phyloP scores from a whole-genome alignment of 371 early-diverging fungal genomes.

The Apophysomyces ossiformis region DNA sequence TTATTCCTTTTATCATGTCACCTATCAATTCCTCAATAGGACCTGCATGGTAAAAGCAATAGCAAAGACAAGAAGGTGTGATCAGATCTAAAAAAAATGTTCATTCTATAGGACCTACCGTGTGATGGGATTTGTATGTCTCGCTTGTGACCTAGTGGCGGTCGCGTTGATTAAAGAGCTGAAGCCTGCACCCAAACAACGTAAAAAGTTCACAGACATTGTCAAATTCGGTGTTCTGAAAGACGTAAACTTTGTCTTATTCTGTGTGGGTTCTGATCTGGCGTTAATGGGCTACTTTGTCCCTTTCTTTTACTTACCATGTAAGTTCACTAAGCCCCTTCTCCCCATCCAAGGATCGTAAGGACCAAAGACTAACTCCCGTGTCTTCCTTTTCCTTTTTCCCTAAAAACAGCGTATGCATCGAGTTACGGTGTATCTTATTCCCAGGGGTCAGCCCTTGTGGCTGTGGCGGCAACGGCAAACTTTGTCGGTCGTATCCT shows the following conservation, averaged over 20 bases:
- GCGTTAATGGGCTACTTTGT: constrained; percentile 61
- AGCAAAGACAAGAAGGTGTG: not conserved
- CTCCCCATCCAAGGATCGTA: not conserved
- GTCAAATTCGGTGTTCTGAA: constrained; percentile 48
- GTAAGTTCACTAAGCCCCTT: constrained; percentile 16
- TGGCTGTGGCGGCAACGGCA: constrained; percentile 50
- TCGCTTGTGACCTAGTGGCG: constrained; percentile 41
- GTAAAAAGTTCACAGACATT: constrained; percentile 37
- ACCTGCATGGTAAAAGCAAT: constrained; percentile 44
- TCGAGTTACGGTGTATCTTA: constrained; percentile 32
- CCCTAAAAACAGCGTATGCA: constrained; percentile 27
- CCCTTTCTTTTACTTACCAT: constrained; percentile 63
- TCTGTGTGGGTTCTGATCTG: constrained; percentile 46
- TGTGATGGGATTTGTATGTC: constrained; percentile 56
- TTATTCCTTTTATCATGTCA: constrained; percentile 70
- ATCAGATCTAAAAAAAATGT: not conserved
- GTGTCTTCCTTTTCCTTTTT: too few species aligned
- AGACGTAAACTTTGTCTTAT: constrained; percentile 50
- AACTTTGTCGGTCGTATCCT: constrained; percentile 66
- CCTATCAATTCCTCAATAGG: constrained; percentile 61
- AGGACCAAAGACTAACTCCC: not conserved
- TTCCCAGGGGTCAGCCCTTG: constrained; percentile 32
- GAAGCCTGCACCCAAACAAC: constrained; percentile 21
- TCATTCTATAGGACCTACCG: constrained; percentile 42
- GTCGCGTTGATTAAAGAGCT: constrained; percentile 44